Percentiles rank a stretch among this genome's conserved stretches.
Conservation (phyloP, 1,284 basidiomycete genomes). For the Ceratobasidium sp. region DNA sequence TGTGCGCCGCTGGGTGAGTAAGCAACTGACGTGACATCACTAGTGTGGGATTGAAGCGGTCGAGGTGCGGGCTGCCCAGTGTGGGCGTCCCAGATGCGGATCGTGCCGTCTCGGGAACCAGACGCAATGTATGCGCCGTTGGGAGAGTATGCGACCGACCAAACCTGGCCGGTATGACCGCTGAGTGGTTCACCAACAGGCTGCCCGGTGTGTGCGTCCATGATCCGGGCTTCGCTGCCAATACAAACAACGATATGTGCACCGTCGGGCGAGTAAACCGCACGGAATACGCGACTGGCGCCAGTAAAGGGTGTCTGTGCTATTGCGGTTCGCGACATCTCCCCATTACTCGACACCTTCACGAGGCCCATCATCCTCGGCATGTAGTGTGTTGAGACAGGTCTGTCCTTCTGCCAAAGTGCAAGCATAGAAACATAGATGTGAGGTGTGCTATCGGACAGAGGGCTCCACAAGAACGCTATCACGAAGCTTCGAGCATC, state of each 20-base stretch:
- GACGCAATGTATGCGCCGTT: too few species aligned
- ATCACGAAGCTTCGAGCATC: slow-evolving; percentile 4
- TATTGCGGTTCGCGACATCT: neutral
- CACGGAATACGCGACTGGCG: neutral
- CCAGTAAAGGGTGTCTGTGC: neutral
- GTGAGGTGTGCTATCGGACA: neutral
- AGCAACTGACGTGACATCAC: neutral
- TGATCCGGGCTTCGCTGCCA: neutral
- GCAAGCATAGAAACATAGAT: neutral
- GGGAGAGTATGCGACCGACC: neutral
- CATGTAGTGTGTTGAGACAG: neutral
- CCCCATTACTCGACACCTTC: neutral
- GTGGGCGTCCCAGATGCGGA: too few species aligned
- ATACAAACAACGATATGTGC: neutral
- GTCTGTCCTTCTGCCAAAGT: neutral
- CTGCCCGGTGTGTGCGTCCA: neutral
- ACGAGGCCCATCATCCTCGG: neutral
- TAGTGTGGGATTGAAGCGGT: neutral
- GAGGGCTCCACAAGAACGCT: neutral
- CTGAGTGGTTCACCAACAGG: neutral
- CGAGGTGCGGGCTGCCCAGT: too few species aligned
- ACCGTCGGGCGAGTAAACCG: neutral
- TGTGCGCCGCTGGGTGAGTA: neutral
- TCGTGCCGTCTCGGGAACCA: too few species aligned
- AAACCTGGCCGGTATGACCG: neutral